phyloP scores from a whole-genome alignment of 768 basidiomycete genomes.

The Boletus huronensis region DNA sequence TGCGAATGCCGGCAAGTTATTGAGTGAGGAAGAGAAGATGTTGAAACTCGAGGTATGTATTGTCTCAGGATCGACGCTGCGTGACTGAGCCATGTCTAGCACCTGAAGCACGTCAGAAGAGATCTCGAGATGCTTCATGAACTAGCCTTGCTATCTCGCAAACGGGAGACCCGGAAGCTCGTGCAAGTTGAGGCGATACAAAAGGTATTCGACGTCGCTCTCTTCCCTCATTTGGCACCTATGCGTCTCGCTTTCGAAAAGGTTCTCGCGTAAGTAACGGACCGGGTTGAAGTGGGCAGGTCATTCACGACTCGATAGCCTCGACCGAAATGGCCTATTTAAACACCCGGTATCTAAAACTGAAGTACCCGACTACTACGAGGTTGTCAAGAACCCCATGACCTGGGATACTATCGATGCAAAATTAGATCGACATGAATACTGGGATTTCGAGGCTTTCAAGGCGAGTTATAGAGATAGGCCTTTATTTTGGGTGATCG shows the following conservation, averaged over 20 bases:
- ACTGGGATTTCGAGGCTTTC: slow-evolving; percentile 74
- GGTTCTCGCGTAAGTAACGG: slow-evolving; percentile 59
- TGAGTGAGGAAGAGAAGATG: slow-evolving; percentile 79
- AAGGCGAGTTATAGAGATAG: slow-evolving; percentile 40
- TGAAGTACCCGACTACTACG: slow-evolving; percentile 89
- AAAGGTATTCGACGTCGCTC: slow-evolving; percentile 53
- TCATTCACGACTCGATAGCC: slow-evolving; percentile 39
- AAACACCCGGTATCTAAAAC: slow-evolving; percentile 74
- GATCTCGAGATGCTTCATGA: slow-evolving; percentile 75
- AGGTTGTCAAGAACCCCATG: slow-evolving; percentile 84
- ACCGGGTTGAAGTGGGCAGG: neutral
- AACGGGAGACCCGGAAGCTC: slow-evolving; percentile 81
- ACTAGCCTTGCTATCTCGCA: slow-evolving; percentile 62
- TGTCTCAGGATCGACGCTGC: neutral
- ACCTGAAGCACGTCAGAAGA: slow-evolving; percentile 59
- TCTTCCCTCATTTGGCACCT: slow-evolving; percentile 64
- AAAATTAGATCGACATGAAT: slow-evolving; percentile 80
- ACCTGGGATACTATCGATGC: slow-evolving; percentile 78
- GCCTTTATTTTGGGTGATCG: neutral
- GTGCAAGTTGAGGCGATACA: slow-evolving; percentile 65
- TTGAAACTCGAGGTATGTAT: slow-evolving; percentile 74
- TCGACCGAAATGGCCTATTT: slow-evolving; percentile 75
- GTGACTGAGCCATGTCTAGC: slow-evolving; percentile 27
- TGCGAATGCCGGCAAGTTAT: slow-evolving; percentile 56
- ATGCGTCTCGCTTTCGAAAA: slow-evolving; percentile 66